phyloP scores from a whole-genome alignment of 306 rosid species.

The Prunus davidiana region DNA sequence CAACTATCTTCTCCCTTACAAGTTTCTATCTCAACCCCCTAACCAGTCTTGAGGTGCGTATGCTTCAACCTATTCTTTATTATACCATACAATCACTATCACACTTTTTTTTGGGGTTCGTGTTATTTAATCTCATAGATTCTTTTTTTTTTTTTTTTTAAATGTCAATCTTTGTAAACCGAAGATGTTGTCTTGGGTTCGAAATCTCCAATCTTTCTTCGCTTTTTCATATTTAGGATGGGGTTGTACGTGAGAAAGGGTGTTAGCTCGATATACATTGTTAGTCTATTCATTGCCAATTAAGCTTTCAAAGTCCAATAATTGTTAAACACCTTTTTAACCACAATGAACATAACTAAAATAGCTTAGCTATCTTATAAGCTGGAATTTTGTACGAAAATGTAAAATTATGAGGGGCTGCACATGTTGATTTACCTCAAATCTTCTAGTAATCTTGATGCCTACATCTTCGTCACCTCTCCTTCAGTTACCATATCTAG shows the following conservation, averaged over 20 bases:
- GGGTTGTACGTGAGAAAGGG: not conserved
- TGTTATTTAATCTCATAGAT: too few relatives aligned
- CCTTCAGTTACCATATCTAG: too few relatives aligned
- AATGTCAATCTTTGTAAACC: not conserved
- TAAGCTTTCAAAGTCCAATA: not conserved
- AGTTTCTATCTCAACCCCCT: not conserved
- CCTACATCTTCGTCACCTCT: too few relatives aligned
- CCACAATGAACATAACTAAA: not conserved
- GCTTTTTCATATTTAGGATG: not conserved
- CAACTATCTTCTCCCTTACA: not conserved
- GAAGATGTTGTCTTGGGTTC: not conserved
- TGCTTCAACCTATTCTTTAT: not conserved
- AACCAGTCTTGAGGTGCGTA: slow-evolving; percentile 12
- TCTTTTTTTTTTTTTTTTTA: too few relatives aligned
- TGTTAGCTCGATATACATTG: not conserved
- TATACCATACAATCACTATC: not conserved
- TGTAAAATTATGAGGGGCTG: not conserved
- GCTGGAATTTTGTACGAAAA: not conserved
- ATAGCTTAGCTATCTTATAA: not conserved
- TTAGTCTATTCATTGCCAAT: not conserved
- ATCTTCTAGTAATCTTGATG: too few relatives aligned
- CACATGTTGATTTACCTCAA: too few relatives aligned
- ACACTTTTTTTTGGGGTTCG: too few relatives aligned
- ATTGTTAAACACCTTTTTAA: not conserved
- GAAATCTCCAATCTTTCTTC: not conserved